Conservation (phyloP, 768 basidiomycete genomes). For the Suillus clintonianus region DNA sequence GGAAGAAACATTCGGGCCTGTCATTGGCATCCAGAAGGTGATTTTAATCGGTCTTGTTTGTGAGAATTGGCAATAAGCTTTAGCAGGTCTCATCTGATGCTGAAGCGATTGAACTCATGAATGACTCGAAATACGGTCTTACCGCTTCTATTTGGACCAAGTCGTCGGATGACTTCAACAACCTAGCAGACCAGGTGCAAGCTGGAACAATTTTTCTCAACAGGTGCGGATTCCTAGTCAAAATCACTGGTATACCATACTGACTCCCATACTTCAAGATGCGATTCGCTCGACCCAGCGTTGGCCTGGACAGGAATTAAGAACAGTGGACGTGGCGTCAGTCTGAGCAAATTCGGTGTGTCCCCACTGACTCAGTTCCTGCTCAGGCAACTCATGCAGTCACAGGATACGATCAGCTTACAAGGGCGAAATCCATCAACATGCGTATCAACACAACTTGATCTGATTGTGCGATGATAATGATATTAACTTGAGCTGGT, state of each 20-base stretch:
- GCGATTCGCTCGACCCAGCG: slow-evolving; percentile 91
- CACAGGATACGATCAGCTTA: slow-evolving; percentile 83
- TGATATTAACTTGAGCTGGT: not conserved
- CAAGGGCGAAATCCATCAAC: slow-evolving; percentile 76
- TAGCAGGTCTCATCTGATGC: slow-evolving; percentile 76
- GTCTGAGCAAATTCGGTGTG: slow-evolving; percentile 86
- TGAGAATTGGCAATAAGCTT: not conserved
- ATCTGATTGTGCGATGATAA: not conserved
- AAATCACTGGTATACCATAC: not conserved
- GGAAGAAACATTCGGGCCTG: slow-evolving; percentile 93
- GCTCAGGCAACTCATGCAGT: slow-evolving; percentile 5
- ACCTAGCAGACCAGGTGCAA: slow-evolving; percentile 69
- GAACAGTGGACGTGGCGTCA: slow-evolving; percentile 88
- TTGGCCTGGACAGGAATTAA: slow-evolving; percentile 95
- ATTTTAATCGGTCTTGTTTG: slow-evolving; percentile 5
- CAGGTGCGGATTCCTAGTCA: slow-evolving; percentile 42
- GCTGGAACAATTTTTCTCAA: slow-evolving; percentile 95
- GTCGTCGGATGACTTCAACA: slow-evolving; percentile 66
- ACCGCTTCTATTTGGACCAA: slow-evolving; percentile 95
- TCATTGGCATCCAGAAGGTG: slow-evolving; percentile 92
- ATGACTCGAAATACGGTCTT: slow-evolving; percentile 93
- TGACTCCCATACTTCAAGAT: slow-evolving; percentile 40
- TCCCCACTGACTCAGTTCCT: not conserved
- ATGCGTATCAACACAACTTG: slow-evolving; percentile 70
- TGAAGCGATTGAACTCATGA: slow-evolving; percentile 90